Evolutionary conservation across 495 filamentous ascomycete genomes (phyloP).

Genomic region (Penicillium bialowiezense): DNA sequence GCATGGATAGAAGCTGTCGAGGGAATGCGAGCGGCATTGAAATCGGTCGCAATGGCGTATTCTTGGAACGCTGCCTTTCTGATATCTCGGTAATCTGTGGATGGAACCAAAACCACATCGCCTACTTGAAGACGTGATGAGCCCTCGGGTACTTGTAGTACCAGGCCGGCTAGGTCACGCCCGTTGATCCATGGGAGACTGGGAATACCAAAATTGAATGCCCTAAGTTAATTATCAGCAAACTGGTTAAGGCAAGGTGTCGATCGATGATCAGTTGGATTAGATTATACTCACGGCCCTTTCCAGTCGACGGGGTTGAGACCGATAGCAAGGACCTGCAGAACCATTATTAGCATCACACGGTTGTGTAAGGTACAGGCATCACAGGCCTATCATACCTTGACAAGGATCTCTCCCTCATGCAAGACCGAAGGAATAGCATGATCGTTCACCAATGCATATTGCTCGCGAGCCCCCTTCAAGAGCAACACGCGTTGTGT

Average conservation of each 20-base stretch:
- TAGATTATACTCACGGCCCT: conserved; percentile 49
- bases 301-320: conserved; percentile 76
- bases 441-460: conserved; percentile 45
- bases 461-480: conserved; percentile 35
- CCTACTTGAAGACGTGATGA: conserved; percentile 48
- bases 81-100: conserved; percentile 69
- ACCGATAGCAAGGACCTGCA: conserved; percentile 53
- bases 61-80: conserved; percentile 68
- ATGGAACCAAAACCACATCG: conserved; percentile 60
- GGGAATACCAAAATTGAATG: conserved; percentile 65
- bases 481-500: conserved; percentile 36
- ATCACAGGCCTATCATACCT: conserved; percentile 22
- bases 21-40: conserved; percentile 61
- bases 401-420: conserved; percentile 54
- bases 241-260: background rate
- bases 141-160: conserved; percentile 45
- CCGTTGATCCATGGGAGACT: conserved; percentile 64
- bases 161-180: conserved; percentile 58
- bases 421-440: conserved; percentile 43
- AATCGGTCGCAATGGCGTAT: conserved; percentile 60
- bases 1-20: conserved; percentile 41
- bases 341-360: conserved; percentile 1
- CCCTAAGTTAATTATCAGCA: conserved; percentile 27
- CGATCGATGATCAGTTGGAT: background rate
- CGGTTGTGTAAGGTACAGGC: background rate